Conservation (phyloP, 805 yeast genomes). For the Candida endomychidarum region DNA sequence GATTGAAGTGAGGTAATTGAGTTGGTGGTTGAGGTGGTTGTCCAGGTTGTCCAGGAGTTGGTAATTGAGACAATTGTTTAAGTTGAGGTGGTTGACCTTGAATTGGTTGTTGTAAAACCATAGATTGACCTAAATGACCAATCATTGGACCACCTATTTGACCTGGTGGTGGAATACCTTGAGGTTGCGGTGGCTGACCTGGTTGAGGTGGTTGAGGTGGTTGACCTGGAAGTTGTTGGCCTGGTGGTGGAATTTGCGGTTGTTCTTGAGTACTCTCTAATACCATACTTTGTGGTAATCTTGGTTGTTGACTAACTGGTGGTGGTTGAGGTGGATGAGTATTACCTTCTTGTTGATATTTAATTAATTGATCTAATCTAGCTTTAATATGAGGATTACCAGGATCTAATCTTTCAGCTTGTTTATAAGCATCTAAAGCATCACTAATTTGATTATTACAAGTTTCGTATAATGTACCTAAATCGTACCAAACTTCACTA, state of each 20-base stretch:
- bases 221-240: slow-evolving; percentile 14
- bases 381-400: slow-evolving; percentile 92
- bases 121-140: slow-evolving; percentile 6
- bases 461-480: slow-evolving; percentile 95
- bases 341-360: slow-evolving; percentile 69
- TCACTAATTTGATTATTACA: slow-evolving; percentile 94
- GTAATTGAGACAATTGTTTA: slow-evolving; percentile 12
- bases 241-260: slow-evolving; percentile 18
- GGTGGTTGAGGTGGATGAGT: slow-evolving; percentile 65
- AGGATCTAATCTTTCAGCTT: slow-evolving; percentile 95
- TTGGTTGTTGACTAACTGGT: slow-evolving; percentile 62
- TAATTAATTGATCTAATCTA: slow-evolving; percentile 80
- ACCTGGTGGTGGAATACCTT: slow-evolving; percentile 6
- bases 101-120: slow-evolving; percentile 8
- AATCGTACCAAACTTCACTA: slow-evolving; percentile 97
- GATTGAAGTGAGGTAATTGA: slow-evolving; percentile 6
- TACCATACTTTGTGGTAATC: slow-evolving; percentile 64
- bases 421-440: slow-evolving; percentile 94
- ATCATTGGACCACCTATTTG: slow-evolving; percentile 6
- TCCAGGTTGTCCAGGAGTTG: slow-evolving; percentile 10
- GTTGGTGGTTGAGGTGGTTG: slow-evolving; percentile 9
- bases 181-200: slow-evolving; percentile 4
- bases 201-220: slow-evolving; percentile 8
- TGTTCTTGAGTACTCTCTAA: slow-evolving; percentile 43
- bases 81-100: slow-evolving; percentile 7